Conservation (phyloP, 2,329 filamentous ascomycete species). For the Pseudohalonectria lignicola region DNA sequence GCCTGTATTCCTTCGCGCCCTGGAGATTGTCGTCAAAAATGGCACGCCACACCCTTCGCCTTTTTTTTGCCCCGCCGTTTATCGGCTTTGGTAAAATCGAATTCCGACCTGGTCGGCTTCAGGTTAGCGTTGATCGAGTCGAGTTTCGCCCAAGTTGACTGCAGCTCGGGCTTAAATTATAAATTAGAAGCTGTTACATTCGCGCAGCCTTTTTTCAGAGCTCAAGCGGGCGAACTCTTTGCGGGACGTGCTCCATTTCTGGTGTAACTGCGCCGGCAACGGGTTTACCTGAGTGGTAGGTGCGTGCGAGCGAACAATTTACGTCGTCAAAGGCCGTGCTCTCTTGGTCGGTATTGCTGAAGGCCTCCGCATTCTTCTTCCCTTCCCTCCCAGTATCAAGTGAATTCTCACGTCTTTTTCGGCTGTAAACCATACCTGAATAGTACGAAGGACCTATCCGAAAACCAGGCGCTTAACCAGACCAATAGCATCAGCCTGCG, state of each 20-base stretch:
- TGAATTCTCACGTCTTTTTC: neutral
- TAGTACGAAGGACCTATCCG: neutral
- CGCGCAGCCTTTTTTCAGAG: neutral
- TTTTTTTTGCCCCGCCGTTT: neutral
- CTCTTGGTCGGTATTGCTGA: neutral
- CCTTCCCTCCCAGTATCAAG: neutral
- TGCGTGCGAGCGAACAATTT: neutral
- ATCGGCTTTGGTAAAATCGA: neutral
- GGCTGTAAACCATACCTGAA: neutral
- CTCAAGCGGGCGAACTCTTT: neutral
- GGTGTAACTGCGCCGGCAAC: neutral
- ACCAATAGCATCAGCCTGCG: neutral
- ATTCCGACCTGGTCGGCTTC: neutral
- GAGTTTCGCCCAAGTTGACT: neutral
- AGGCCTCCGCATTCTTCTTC: neutral
- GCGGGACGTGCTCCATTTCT: neutral
- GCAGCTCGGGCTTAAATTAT: neutral
- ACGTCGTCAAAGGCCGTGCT: neutral
- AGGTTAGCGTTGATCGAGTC: neutral
- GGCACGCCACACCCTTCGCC: too few species aligned
- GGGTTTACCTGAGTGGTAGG: neutral
- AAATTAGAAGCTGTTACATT: neutral
- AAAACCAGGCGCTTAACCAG: neutral
- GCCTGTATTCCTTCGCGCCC: too few species aligned
- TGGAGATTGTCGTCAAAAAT: too few species aligned